These are phyloP conservation scores for Antitrichia curtipendula DNA, from an alignment of 225 moss, liverwort and hornwort genomes.

Conservation along the genomic window DNA sequence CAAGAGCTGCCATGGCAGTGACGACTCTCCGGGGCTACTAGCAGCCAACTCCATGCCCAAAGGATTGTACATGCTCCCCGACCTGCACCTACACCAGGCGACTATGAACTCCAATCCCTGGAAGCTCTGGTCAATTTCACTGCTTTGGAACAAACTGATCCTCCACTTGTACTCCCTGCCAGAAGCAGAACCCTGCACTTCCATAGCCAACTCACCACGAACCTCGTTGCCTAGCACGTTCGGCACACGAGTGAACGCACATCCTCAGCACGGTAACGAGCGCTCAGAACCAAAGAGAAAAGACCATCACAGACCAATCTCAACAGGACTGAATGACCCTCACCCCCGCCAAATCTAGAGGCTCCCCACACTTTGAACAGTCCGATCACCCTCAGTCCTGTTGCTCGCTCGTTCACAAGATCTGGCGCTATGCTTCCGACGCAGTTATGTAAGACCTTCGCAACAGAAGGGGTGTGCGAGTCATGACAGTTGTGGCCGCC, in stretches of 20 bases:
- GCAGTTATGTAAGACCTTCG: not conserved
- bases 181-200: not conserved
- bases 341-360: not conserved
- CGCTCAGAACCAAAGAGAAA: not conserved
- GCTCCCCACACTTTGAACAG: not conserved
- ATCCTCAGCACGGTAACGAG: not conserved
- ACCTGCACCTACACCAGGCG: constrained; percentile 42
- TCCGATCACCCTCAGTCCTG: not conserved
- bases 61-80: constrained; percentile 9
- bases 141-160: not conserved
- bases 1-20: not conserved
- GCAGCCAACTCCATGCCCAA: not conserved
- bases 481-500: not conserved
- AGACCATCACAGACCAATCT: not conserved
- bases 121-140: not conserved
- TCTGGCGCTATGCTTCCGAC: not conserved
- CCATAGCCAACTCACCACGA: constrained; percentile 28
- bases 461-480: not conserved
- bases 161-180: constrained; percentile 16
- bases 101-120: constrained; percentile 18
- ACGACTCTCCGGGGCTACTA: not conserved
- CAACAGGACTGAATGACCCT: not conserved
- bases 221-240: not conserved
- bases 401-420: not conserved
- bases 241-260: not conserved